Evolutionary conservation across 192 early-diverging fungal species (phyloP).

Genomic region (Entomortierella parvispora): DNA sequence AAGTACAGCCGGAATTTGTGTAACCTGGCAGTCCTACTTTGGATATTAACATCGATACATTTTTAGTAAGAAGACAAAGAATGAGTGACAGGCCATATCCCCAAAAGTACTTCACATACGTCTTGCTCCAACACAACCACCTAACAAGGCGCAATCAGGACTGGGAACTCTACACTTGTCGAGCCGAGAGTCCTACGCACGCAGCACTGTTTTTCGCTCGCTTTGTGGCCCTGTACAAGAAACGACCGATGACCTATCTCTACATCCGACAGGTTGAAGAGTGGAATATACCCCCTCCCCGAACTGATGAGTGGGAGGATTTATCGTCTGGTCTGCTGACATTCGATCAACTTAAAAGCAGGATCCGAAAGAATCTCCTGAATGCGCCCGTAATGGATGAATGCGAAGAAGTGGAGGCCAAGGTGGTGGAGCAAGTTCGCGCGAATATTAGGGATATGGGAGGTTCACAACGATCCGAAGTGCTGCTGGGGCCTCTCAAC

Average conservation of each 20-base stretch:
- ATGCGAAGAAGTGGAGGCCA: not conserved
- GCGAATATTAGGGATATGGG: not conserved
- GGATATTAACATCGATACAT: too few species aligned
- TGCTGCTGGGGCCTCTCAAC: not conserved
- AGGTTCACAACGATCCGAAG: too few species aligned
- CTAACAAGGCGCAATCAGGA: conserved; percentile 19
- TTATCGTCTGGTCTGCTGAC: conserved; percentile 21
- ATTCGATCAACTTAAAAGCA: conserved; percentile 38
- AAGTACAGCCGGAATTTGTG: not conserved
- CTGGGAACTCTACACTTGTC: conserved; percentile 39
- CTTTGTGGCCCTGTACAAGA: conserved; percentile 38
- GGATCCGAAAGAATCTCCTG: conserved; percentile 16
- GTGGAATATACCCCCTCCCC: conserved; percentile 39
- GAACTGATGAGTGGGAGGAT: conserved; percentile 39
- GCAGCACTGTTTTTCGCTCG: conserved; percentile 36
- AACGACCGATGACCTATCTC: conserved; percentile 42
- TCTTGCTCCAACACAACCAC: conserved; percentile 36
- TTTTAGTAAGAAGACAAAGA: too few species aligned
- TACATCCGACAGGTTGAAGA: conserved; percentile 38
- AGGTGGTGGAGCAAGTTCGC: not conserved
- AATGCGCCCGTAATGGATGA: not conserved
- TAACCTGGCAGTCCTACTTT: too few species aligned
- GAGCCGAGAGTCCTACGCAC: conserved; percentile 28
- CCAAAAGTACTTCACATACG: too few species aligned
- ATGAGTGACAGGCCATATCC: too few species aligned